Base-by-base conservation (phyloP, 192 early-diverging fungal species). In the Umbelopsis vinacea region DNA sequence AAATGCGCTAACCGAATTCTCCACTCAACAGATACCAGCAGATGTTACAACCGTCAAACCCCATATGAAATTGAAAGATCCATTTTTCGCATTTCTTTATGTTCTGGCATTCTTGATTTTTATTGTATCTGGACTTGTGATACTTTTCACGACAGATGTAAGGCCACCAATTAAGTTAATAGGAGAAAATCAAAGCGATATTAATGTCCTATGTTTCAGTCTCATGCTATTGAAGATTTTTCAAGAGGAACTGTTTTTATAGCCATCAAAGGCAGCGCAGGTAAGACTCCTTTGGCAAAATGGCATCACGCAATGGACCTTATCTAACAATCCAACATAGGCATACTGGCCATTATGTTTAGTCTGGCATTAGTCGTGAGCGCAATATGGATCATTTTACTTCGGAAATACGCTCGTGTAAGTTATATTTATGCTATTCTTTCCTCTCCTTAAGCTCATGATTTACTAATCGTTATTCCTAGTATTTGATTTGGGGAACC, bases 131-230 rank as follows among this genome's bases (percentile, higher is more conserved):
- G 86, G 84, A 5, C 60, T 84, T 21, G 66, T 86, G 7, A 53
- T 84, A 24, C 60, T 88, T 22, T 84, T 85, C 55, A 84, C 82
- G 14, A 86, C 86, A 8, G 84, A 78, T 47, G 86, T 85, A 85
- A 83, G 77, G 40, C 40, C 12, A 43, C 9, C 12, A 9, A 19
- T 50, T 45, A 6, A 47, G 35, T 37, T 35, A 8, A 33, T 4
- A n/a, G 2, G 52, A 29, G 37, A 48, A 26, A 11, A 17, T 12
- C 48, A 48, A 38, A 40, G 0, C 38, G 5, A 17, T 43, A 46
- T 38, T 68, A n/a, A 37, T 38, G 15, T 66, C 52, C n/a, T 45
- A 3, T 17, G 24, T 40, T 43, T 50, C 26, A 74, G 69, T 38
- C 54, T 50, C 48, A 71, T 60, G 23, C 75, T 15, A 74, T 72